These are phyloP conservation scores for Nematocida homosporus DNA, from an alignment of 371 early-diverging fungal genomes.

Conservation along the genomic window DNA sequence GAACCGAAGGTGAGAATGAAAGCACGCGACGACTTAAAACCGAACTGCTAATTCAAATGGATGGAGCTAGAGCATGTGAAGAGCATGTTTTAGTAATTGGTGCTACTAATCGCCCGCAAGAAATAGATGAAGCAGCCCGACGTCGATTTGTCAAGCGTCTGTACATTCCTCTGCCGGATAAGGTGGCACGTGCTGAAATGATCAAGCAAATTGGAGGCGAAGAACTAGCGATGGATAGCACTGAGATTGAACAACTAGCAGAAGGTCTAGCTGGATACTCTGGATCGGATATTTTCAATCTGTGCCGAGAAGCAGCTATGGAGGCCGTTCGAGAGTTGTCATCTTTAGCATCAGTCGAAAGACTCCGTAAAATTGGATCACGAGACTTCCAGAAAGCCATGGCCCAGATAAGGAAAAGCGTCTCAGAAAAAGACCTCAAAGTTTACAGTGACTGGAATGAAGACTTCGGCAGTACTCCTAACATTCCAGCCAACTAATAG, in stretches of 20 bases:
- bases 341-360: constrained; percentile 70
- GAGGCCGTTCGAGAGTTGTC: constrained; percentile 71
- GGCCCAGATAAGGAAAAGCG: constrained; percentile 77
- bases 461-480: constrained; percentile 49
- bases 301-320: constrained; percentile 87
- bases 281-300: constrained; percentile 93
- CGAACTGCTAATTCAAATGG: constrained; percentile 76
- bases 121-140: constrained; percentile 79
- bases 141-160: constrained; percentile 74
- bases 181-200: constrained; percentile 71
- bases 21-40: constrained; percentile 80
- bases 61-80: constrained; percentile 73
- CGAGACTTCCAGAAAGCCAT: constrained; percentile 75
- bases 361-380: constrained; percentile 72
- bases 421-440: constrained; percentile 75
- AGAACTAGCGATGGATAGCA: constrained; percentile 68
- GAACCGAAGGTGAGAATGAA: constrained; percentile 81
- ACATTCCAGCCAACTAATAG: neutral
- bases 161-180: constrained; percentile 79
- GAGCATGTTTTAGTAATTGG: constrained; percentile 80
- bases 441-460: constrained; percentile 74
- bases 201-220: constrained; percentile 71
- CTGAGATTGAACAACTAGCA: constrained; percentile 70
- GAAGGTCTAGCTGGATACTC: constrained; percentile 75
- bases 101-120: constrained; percentile 74